Conservation (phyloP, 495 filamentous ascomycete genomes). For the Trichoderma asperelloides region DNA sequence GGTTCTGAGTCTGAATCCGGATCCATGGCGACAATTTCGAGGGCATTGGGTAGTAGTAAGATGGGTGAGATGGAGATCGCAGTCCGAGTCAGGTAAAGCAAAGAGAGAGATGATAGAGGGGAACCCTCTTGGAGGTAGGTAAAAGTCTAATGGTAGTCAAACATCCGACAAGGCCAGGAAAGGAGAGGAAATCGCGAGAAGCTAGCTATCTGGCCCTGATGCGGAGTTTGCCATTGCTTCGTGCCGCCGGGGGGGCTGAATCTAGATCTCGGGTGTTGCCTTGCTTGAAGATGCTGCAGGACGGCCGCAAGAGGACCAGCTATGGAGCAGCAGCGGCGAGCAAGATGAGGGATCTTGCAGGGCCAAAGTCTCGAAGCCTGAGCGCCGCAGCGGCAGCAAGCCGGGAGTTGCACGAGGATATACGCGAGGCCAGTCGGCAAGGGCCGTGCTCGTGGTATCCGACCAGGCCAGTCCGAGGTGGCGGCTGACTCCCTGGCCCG, state of each 20-base stretch:
- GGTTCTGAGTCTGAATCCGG: conserved; percentile 8
- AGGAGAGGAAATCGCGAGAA: not conserved
- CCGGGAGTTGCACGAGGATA: not conserved
- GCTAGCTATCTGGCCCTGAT: not conserved
- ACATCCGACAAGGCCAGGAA: not conserved
- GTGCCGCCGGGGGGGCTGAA: not conserved
- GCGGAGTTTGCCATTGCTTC: conserved; percentile 4
- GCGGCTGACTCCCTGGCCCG: not conserved
- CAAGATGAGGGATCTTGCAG: not conserved
- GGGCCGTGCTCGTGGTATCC: not conserved
- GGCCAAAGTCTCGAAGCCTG: not conserved
- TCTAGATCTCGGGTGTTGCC: conserved; percentile 2
- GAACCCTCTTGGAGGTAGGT: not conserved
- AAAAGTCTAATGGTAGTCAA: not conserved
- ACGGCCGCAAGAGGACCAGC: not conserved
- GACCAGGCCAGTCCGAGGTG: not conserved
- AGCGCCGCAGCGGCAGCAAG: not conserved
- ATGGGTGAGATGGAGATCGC: not conserved
- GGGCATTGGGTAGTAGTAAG: not conserved
- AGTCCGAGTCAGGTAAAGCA: not conserved
- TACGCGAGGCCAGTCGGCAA: not conserved
- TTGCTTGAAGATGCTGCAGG: not conserved
- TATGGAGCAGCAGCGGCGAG: not conserved
- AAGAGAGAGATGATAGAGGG: not conserved
- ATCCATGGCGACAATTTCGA: not conserved